Percentiles rank a stretch among this genome's conserved stretches.
These are phyloP conservation scores for Wilcoxina mikolae DNA, from an alignment of 495 filamentous ascomycete genomes.

Conservation along the genomic window DNA sequence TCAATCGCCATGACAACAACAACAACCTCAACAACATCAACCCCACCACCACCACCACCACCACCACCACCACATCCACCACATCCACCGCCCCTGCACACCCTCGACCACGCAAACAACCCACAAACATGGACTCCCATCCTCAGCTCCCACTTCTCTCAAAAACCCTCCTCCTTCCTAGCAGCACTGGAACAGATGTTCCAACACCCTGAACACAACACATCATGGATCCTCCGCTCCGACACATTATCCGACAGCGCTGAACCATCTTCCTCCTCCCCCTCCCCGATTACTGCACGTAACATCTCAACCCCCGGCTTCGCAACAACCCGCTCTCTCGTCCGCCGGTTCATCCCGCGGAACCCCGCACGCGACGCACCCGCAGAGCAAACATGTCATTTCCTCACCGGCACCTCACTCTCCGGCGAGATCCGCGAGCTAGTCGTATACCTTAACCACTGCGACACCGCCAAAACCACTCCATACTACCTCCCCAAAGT, in stretches of 20 bases:
- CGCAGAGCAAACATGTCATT: conserved; percentile 65
- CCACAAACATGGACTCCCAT: conserved; percentile 36
- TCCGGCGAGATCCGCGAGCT: conserved; percentile 30
- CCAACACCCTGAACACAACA: conserved; percentile 74
- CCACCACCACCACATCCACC: background rate
- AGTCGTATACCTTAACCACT: conserved; percentile 69
- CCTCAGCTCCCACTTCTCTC: conserved; percentile 40
- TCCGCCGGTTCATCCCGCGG: conserved; percentile 64
- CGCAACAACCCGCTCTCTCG: conserved; percentile 42
- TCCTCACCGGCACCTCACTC: conserved; percentile 34
- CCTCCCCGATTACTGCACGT: conserved; percentile 3
- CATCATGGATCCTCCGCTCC: conserved; percentile 67
- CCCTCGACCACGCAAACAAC: background rate
- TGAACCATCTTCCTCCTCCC: conserved; percentile 8
- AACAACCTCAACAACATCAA: background rate
- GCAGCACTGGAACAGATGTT: conserved; percentile 58
- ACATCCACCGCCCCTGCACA: background rate
- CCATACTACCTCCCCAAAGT: conserved; percentile 81
- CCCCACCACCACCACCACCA: background rate
- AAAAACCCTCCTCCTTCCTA: conserved; percentile 44
- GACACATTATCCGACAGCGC: conserved; percentile 55
- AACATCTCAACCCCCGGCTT: conserved; percentile 39
- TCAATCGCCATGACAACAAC: background rate
- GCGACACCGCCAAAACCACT: conserved; percentile 41
- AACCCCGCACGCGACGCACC: conserved; percentile 59